Percentiles rank a stretch among this genome's conserved stretches.
These are phyloP conservation scores for Paraphaeosphaeria sporulosa DNA, from an alignment of 2,329 filamentous ascomycete species.

Conservation along the genomic window DNA sequence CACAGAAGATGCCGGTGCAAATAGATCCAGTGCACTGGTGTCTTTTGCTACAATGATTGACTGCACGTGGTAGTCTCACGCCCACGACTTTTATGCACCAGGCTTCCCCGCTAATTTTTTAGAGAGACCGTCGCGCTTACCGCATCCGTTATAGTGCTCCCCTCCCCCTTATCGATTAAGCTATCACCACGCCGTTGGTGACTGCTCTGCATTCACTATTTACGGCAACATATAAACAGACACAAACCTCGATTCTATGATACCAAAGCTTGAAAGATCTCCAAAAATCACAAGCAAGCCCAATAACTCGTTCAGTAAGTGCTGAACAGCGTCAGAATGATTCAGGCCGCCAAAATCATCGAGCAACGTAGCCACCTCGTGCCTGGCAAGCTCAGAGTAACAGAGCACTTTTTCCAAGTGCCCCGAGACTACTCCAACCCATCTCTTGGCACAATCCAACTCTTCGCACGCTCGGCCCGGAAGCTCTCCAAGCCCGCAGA, in stretches of 20 bases:
- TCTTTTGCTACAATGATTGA: background rate
- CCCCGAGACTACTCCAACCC: slow-evolving; percentile 78
- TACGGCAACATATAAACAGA: background rate
- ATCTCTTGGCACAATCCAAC: slow-evolving; percentile 66
- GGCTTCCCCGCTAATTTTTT: slow-evolving; percentile 2
- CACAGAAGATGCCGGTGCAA: background rate
- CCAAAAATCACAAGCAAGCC: background rate
- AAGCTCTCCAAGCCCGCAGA: slow-evolving; percentile 70
- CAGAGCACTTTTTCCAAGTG: slow-evolving; percentile 87
- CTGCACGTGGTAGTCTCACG: background rate
- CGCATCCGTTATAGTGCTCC: background rate
- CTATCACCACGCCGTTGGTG: background rate
- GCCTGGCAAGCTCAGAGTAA: slow-evolving; percentile 76
- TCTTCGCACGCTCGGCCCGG: slow-evolving; percentile 79
- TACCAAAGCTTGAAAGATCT: background rate
- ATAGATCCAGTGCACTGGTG: background rate
- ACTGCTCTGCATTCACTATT: background rate
- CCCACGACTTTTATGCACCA: background rate
- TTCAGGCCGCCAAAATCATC: slow-evolving; percentile 56
- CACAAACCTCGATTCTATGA: background rate
- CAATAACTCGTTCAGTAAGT: background rate
- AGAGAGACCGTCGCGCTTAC: background rate
- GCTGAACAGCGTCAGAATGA: slow-evolving; percentile 34
- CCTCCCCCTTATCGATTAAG: background rate
- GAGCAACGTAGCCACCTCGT: slow-evolving; percentile 55